Evolutionary conservation across 441 rosid genomes (phyloP), one percentile per base, ranked within the genome.

Genomic region (Melastoma candidum): DNA sequence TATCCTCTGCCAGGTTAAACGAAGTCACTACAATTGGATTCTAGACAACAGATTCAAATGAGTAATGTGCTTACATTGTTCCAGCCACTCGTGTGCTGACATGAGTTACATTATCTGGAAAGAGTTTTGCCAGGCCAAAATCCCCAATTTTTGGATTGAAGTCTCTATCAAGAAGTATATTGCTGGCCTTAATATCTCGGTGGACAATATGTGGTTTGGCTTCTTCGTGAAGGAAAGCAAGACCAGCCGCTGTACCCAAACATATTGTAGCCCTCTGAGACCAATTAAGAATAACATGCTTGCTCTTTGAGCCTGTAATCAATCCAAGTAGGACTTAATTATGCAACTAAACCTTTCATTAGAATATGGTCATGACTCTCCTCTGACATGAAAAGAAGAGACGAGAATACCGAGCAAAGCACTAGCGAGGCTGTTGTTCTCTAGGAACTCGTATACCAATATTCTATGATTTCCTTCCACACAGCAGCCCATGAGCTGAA

Each of bases 51-150:
- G 14, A 32, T 17, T 32, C 1, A 13, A 52, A 53, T 11, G 8
- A 17, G 12, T 22, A 2, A 54, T 41, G 26, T 36, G 45, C 47
- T 25, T 25, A 53, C 95, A 74, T 22, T 54, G 95, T 85, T 69
- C 95, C 95, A 0, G 95, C 95, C 39, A 85, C 95, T 63, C 79
- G 82, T 48, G 95, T 85, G 51, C 85, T 85, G 56, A 85, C 47
- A 64, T 85, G 95, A 56, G 87, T 85, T 46, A 80, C 87, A 56
- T 82, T 73, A 68, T 82, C 90, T 0, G 90, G 95, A 59, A 85
- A 82, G 63, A 80, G 83, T 61, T 82, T 85, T 14, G 90, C 94
- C 56, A 85, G 70, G 58, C 94, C 94, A 57, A 85, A 85, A 66
- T 82, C 94, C 27, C 85, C 85, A 9, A 85, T 85, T 70, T 80